Base-by-base conservation (phyloP, 768 basidiomycete genomes). In the Boletus rubropictus region DNA sequence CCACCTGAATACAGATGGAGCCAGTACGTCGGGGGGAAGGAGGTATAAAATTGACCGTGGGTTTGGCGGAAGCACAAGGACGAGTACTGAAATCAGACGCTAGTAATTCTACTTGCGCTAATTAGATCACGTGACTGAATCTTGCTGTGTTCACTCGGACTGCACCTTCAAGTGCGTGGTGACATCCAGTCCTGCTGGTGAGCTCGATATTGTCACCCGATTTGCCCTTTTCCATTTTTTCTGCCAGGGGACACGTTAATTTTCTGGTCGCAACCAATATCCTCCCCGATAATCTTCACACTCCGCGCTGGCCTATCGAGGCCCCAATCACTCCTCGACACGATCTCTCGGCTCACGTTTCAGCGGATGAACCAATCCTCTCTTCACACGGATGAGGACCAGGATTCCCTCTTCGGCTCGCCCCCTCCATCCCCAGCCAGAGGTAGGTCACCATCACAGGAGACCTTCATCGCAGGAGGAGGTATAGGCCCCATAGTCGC, bases 371-470 rank as follows among this genome's bases (percentile, higher is more conserved):
- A 39, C 32, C 53, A 42, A 7, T 50, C 41, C 43, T 42, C 34
- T 35, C 36, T 29, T 41, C 14, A 34, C 11, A 14, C 12, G 12
- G 50, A 64, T 49, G 67, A 68, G 35, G 78, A 85, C 52, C 68
- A 73, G 55, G 82, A 81, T 58, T 90, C 88, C 22, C 84, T 90
- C 59, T 90, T 90, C 65, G 88, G 88, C 48, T 78, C 76, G 34
- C 86, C 87, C 15, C 86, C 87, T 55, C 81, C 86, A 46, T 76
- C 85, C 27, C 82, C 85, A 54, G 61, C 69, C 63, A 72, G 71
- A 83, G 84, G 83, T 83, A 87, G 84, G 82, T 83, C 82, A 70
- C 78, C 78, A 63, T 82, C 82, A 43, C 80, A 82, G 58, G 56
- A 60, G 49, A 58, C 53, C 49, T 55, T 51, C 50, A 31, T 28